Conservation (phyloP, 2,329 filamentous ascomycete species). For the Emmonsiellopsis sp. region DNA sequence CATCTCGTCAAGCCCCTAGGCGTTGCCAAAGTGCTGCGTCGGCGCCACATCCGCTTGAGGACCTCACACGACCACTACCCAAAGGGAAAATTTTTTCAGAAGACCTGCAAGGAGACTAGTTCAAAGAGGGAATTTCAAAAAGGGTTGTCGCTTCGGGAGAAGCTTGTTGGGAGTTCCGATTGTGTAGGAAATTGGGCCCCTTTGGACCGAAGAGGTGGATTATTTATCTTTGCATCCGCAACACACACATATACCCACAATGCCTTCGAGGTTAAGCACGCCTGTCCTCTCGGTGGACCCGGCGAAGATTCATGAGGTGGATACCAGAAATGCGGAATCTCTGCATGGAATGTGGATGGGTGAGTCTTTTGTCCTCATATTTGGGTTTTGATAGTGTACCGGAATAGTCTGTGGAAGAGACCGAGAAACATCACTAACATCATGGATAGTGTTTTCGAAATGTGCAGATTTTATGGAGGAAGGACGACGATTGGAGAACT, state of each 20-base stretch:
- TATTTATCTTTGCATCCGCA: neutral
- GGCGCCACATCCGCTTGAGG: no score
- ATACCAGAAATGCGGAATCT: slow-evolving; percentile 85
- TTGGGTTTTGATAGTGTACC: neutral
- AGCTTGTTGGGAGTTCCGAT: neutral
- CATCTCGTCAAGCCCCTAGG: no score
- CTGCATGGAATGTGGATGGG: slow-evolving; percentile 96
- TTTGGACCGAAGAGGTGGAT: neutral
- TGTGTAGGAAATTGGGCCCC: neutral
- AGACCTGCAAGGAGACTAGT: neutral
- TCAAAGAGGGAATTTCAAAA: neutral
- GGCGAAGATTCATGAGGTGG: slow-evolving; percentile 86
- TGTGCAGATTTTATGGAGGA: slow-evolving; percentile 91
- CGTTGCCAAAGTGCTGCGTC: no score
- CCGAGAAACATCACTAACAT: neutral
- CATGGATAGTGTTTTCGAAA: slow-evolving; percentile 68
- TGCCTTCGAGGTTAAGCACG: slow-evolving; percentile 76
- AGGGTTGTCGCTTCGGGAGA: neutral
- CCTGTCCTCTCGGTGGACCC: slow-evolving; percentile 88
- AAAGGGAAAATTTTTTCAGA: neutral
- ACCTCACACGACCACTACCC: neutral
- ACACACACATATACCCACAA: slow-evolving; percentile 28
- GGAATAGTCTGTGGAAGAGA: neutral
- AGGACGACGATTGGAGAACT: slow-evolving; percentile 83
- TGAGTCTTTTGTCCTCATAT: slow-evolving; percentile 41